Evolutionary conservation across 257 asterid species (phyloP), one percentile per base, ranked within the genome.

Genomic region (Fraxinus cuspidata): DNA sequence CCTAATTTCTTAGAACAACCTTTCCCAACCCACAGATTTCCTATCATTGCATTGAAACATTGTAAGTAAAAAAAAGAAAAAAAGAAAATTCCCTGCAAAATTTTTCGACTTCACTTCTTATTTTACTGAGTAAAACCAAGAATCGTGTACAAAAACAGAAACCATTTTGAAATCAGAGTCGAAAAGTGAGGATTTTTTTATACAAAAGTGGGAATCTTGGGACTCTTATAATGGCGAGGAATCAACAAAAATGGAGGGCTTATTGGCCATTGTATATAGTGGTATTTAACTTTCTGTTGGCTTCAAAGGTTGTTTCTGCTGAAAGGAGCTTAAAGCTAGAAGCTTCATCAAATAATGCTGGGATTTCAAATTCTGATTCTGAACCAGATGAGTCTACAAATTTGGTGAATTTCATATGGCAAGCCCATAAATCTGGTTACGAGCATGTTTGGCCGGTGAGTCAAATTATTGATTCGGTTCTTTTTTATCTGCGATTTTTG

Each of bases 361-460:
- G 71, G n/a, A 67, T 60, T 60, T 60, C 68, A 60, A 60, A 60
- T 23, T 25, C 32, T 23, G 38, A 32, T 40, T 73, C 32, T 60
- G 32, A 51, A 32, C 63, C 83, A 60, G 70, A 38, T 21, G 34
- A 15, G n/a, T 49, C 76, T 74, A 56, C 81, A 37, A 44, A 72
- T 71, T 51, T 83, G 34, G 70, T 81, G 31, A 77, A 87, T 11
- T 87, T 82, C 76, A 53, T 84, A 69, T 84, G 90, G 90, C 84
- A 77, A 75, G 70, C 83, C 12, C 72, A 76, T 78, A 69, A 71
- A 78, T 73, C 84, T 67, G 90, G 88, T 64, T 87, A 82, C 80
- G 75, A 81, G 5, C 90, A 84, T 81, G 84, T 87, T 81, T 87
- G 90, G 90, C 90, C 90, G 81, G 90, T 87, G 79, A 82, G 84